These are phyloP conservation scores for Tephrocybe rancida DNA, from an alignment of 768 basidiomycete species.

Conservation along the genomic window DNA sequence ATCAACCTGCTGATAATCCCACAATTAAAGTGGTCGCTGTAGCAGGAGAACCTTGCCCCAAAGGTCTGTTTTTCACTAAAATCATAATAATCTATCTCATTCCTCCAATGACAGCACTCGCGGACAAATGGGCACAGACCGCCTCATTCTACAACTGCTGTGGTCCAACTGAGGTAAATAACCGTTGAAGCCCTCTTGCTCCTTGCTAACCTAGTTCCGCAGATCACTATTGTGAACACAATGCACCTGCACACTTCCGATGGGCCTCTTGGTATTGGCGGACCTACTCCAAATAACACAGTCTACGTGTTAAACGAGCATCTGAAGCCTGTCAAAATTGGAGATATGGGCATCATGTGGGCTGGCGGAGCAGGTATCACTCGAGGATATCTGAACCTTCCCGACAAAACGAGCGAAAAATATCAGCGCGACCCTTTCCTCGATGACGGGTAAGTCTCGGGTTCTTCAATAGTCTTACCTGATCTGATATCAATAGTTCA, in stretches of 20 bases:
- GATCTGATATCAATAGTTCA: background rate
- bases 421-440: slow-evolving; percentile 53
- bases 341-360: slow-evolving; percentile 50
- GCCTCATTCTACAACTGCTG: slow-evolving; percentile 51
- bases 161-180: slow-evolving; percentile 53
- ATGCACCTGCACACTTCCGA: slow-evolving; percentile 44
- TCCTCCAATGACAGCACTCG: slow-evolving; percentile 25
- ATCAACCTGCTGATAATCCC: slow-evolving; percentile 50
- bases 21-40: slow-evolving; percentile 51
- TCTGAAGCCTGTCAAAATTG: slow-evolving; percentile 37
- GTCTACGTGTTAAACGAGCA: slow-evolving; percentile 40
- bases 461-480: background rate
- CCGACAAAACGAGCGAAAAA: slow-evolving; percentile 52
- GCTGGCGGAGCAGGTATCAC: slow-evolving; percentile 60
- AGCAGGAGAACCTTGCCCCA: slow-evolving; percentile 55
- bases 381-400: slow-evolving; percentile 55
- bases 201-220: background rate
- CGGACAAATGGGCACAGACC: slow-evolving; percentile 43
- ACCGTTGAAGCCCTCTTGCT: background rate
- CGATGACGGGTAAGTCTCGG: slow-evolving; percentile 44
- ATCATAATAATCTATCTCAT: background rate
- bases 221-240: slow-evolving; percentile 58
- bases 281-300: slow-evolving; percentile 51
- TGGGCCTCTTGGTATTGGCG: slow-evolving; percentile 45
- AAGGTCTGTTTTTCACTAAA: slow-evolving; percentile 28